Evolutionary conservation across 768 basidiomycete species (phyloP).

Genomic region (Lentinula raphanica): DNA sequence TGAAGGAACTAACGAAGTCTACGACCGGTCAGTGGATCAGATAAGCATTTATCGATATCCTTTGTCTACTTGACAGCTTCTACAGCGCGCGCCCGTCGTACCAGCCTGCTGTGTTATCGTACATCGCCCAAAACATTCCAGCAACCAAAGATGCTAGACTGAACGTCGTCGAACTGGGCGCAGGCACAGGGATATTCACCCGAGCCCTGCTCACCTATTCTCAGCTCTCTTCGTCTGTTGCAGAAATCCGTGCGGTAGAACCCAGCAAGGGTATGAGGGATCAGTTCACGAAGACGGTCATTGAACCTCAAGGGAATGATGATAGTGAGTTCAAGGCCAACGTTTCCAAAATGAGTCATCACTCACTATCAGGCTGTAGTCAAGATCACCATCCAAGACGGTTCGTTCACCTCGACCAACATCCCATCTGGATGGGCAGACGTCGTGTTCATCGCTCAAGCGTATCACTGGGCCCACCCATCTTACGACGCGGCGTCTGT

Average conservation of each 20-base stretch:
- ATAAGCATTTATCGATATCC: background rate
- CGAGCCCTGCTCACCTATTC: constrained; percentile 68
- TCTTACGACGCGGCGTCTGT: constrained; percentile 64
- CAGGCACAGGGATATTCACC: constrained; percentile 88
- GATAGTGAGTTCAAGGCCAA: background rate
- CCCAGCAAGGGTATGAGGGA: constrained; percentile 85
- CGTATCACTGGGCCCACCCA: constrained; percentile 89
- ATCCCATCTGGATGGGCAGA: constrained; percentile 69
- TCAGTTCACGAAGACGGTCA: constrained; percentile 53
- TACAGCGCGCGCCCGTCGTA: constrained; percentile 79
- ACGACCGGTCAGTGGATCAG: constrained; percentile 49
- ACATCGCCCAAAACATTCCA: constrained; percentile 48
- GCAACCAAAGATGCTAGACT: constrained; percentile 28
- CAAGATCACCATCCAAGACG: constrained; percentile 45
- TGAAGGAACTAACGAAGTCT: constrained; percentile 76
- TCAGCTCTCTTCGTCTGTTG: constrained; percentile 46
- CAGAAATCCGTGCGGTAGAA: constrained; percentile 65
- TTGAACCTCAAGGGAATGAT: constrained; percentile 34
- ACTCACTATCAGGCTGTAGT: background rate
- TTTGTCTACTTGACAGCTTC: background rate
- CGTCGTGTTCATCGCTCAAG: constrained; percentile 75
- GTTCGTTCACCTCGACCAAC: constrained; percentile 65
- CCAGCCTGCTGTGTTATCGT: constrained; percentile 53
- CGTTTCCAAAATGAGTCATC: background rate
- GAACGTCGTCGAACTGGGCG: constrained; percentile 72